Base-by-base conservation (phyloP, 306 rosid genomes). In the Begonia peltatifolia region DNA sequence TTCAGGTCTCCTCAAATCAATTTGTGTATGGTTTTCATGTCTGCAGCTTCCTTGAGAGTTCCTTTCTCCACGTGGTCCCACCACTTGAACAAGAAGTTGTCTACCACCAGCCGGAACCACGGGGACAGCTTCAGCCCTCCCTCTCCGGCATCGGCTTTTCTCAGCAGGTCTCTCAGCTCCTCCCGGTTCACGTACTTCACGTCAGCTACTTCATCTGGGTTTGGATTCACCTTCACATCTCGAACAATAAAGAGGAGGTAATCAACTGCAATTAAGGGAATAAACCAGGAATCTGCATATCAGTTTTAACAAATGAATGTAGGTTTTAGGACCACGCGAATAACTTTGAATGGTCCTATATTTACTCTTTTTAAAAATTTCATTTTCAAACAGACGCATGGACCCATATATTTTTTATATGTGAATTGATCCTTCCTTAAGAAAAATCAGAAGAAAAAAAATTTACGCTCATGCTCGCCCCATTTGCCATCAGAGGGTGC, bases 401-500 rank as follows among this genome's bases (percentile, higher is more conserved):
- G 38, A 30, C 38, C 38, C 8, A 30, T 30, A 30, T 30, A 30
- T 30, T 30, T 5, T 5, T 30, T 30, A 30, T 2, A 5, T 30
- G 1, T 30, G 38, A 30, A 6, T 30, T 7, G 38, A 30, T 30
- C 9, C 38, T 20, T 20, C 23, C 46, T 2, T 44, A 44, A 6
- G 48, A 44, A 11, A 44, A n/a, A 44, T 10, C 11, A 44, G n/a
- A n/a, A 44, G 48, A 11, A 51, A 35, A 57, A 53, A 50, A 15
- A 46, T 9, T 80, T 77, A 87, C 99, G 63, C 77, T 92, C 99
- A 63, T 92, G 99, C 71, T 92, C 99, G 60, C 99, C 99, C 99
- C 99, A 92, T 71, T 83, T 83, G 69, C 94, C 93, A 56, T 92
- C 96, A 58, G 99, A 92, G 64, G 99, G 94, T 35, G 99, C 96